phyloP scores from a whole-genome alignment of 441 rosid genomes.

The Lepidium campestre region DNA sequence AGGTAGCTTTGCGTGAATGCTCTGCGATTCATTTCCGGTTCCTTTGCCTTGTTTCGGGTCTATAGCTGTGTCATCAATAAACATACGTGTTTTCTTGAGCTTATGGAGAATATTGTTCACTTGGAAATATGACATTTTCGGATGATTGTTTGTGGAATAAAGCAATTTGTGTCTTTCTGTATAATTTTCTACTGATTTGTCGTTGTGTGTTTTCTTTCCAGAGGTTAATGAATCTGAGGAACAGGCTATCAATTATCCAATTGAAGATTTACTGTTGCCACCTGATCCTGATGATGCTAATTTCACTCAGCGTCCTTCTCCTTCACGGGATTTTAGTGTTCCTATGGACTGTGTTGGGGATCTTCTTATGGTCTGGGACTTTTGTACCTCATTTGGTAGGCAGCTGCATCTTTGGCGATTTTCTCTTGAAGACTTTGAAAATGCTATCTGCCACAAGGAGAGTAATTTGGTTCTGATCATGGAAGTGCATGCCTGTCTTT shows the following conservation, averaged over 20 bases:
- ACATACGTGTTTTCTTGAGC: background rate
- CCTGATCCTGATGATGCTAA: slow-evolving; percentile 66
- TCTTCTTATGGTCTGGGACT: slow-evolving; percentile 96
- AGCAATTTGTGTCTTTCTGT: background rate
- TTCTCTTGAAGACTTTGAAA: slow-evolving; percentile 90
- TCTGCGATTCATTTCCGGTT: slow-evolving; percentile 2
- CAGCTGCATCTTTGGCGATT: slow-evolving; percentile 69
- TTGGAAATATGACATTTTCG: background rate
- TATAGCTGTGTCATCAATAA: background rate
- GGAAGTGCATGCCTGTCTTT: slow-evolving; percentile 81
- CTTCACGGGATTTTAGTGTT: slow-evolving; percentile 72
- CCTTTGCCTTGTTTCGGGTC: background rate
- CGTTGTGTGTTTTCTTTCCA: slow-evolving; percentile 33
- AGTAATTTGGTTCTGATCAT: slow-evolving; percentile 68
- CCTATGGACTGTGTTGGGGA: slow-evolving; percentile 75
- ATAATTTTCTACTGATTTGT: slow-evolving; percentile 7
- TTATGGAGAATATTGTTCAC: background rate
- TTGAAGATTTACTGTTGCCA: slow-evolving; percentile 82
- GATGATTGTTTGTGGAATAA: background rate
- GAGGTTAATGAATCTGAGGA: slow-evolving; percentile 36
- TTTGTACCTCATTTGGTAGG: slow-evolving; percentile 78
- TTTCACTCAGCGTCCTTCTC: slow-evolving; percentile 70
- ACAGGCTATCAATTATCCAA: slow-evolving; percentile 71
- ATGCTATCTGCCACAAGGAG: slow-evolving; percentile 79
- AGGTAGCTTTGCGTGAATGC: slow-evolving; percentile 26